These are phyloP conservation scores for Microsporum ferrugineum DNA, from an alignment of 2,329 filamentous ascomycete species.

Conservation along the genomic window DNA sequence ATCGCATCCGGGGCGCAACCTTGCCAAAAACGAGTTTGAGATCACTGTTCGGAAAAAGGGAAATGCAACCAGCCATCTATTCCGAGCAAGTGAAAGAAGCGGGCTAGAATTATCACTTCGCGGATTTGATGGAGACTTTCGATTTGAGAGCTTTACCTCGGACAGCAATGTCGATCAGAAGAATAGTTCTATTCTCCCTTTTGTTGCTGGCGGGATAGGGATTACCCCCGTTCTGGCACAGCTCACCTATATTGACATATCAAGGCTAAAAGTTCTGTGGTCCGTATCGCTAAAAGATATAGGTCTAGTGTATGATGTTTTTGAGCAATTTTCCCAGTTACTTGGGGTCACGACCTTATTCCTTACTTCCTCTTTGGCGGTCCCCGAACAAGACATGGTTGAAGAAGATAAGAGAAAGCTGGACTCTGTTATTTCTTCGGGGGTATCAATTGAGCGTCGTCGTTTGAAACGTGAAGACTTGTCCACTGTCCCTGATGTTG, in stretches of 20 bases:
- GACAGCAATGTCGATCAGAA: background rate
- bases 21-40: conserved; percentile 46
- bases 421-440: conserved; percentile 23
- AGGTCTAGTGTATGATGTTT: conserved; percentile 48
- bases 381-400: conserved; percentile 10
- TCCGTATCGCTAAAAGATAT: conserved; percentile 52
- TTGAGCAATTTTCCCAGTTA: conserved; percentile 44
- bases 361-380: conserved; percentile 43
- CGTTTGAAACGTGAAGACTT: conserved; percentile 41
- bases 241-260: conserved; percentile 40
- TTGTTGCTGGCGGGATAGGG: conserved; percentile 68
- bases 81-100: conserved; percentile 42
- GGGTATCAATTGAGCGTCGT: conserved; percentile 31
- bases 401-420: conserved; percentile 33
- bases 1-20: conserved; percentile 38
- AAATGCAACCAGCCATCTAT: conserved; percentile 55
- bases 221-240: conserved; percentile 73
- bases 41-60: conserved; percentile 63
- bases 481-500: conserved; percentile 22
- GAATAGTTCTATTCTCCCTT: conserved; percentile 38
- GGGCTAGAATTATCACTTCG: conserved; percentile 54
- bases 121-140: conserved; percentile 61
- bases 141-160: conserved; percentile 22
- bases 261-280: conserved; percentile 54
- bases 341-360: conserved; percentile 48